Evolutionary conservation across 257 asterid species (phyloP).

Genomic region (Fraxinus excelsior): DNA sequence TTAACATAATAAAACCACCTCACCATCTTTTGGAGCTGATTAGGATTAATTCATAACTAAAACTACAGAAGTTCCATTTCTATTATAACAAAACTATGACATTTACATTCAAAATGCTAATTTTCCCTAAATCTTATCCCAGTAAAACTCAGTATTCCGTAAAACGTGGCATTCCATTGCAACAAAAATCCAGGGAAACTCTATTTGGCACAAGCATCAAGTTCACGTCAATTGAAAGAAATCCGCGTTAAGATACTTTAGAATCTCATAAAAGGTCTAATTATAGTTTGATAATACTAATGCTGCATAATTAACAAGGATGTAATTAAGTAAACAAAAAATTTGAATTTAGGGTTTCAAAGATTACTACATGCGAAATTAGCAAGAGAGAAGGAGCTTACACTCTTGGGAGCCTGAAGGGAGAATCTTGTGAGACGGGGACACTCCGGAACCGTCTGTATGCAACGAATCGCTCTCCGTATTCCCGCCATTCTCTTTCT

Average conservation of each 20-base stretch:
- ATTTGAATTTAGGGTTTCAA: neutral
- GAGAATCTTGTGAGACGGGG: conserved; percentile 60
- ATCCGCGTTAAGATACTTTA: neutral
- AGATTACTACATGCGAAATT: neutral
- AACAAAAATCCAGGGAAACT: neutral
- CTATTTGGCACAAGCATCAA: neutral
- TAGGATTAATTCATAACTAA: no score
- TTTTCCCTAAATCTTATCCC: neutral
- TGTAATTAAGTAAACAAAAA: neutral
- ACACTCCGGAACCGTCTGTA: conserved; percentile 37
- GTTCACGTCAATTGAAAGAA: neutral
- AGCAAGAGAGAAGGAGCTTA: conserved; percentile 27
- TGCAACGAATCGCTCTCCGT: conserved; percentile 39
- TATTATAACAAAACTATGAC: neutral
- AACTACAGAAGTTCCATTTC: no score
- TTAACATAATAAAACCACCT: neutral
- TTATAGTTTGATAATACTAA: neutral
- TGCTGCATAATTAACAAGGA: neutral
- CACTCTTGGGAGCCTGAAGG: conserved; percentile 62
- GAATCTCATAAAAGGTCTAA: neutral
- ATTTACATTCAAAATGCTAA: neutral
- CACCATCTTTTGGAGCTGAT: neutral
- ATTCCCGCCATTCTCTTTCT: conserved; percentile 22
- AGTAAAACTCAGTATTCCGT: neutral
- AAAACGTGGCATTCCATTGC: neutral